These are phyloP conservation scores for Pistacia vera DNA, from an alignment of 345 rosid species.

Conservation along the genomic window DNA sequence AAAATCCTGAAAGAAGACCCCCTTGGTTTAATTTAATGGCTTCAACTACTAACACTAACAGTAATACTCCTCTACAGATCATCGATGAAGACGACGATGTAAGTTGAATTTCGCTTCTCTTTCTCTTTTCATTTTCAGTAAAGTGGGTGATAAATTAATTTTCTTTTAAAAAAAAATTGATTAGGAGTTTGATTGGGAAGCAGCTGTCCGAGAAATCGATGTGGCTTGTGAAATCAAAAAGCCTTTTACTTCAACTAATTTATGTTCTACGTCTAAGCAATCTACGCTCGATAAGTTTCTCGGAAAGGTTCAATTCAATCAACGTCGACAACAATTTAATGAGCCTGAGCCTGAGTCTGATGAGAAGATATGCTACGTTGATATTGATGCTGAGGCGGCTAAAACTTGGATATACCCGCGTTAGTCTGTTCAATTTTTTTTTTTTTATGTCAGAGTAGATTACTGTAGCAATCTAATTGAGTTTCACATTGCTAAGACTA, in stretches of 20 bases:
- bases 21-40: slow-evolving; percentile 30
- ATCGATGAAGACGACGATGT: slow-evolving; percentile 66
- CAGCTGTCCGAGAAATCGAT: slow-evolving; percentile 85
- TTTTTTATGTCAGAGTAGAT: background rate
- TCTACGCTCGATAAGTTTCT: slow-evolving; percentile 77
- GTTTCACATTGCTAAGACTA: no score
- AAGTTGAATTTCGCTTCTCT: background rate
- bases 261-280: slow-evolving; percentile 42
- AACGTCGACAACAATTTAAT: slow-evolving; percentile 14
- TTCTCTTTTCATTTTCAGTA: background rate
- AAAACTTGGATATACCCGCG: slow-evolving; percentile 95
- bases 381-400: slow-evolving; percentile 74
- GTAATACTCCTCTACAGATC: slow-evolving; percentile 27
- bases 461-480: no score
- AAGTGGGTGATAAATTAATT: background rate
- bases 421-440: slow-evolving; percentile 12
- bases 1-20: background rate
- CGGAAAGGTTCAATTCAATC: slow-evolving; percentile 23
- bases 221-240: slow-evolving; percentile 48
- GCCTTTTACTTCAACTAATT: slow-evolving; percentile 9
- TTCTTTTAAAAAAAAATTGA: no score
- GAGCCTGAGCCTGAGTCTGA: slow-evolving; percentile 22
- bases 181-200: slow-evolving; percentile 94
- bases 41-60: slow-evolving; percentile 2
- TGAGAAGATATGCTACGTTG: slow-evolving; percentile 34